Evolutionary conservation across 1,139 yeast genomes (phyloP).

Genomic region (Yamadazyma epiphylla): DNA sequence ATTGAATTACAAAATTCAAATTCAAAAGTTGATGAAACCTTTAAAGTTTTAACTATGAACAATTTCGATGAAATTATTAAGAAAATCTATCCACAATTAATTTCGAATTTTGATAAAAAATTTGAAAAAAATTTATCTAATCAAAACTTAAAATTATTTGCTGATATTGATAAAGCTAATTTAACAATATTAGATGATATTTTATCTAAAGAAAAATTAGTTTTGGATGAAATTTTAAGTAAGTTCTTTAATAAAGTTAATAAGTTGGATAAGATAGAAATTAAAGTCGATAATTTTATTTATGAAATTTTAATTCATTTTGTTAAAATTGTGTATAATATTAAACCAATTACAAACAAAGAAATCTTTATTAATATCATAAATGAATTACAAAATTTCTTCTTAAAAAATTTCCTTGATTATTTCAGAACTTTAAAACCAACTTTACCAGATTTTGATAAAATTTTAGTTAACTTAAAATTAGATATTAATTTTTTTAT

Average conservation of each 20-base stretch:
- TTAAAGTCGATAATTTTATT: constrained; percentile 37
- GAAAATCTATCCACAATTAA: constrained; percentile 29
- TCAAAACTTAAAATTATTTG: constrained; percentile 40
- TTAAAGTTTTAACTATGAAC: constrained; percentile 44
- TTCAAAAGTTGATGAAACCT: constrained; percentile 21
- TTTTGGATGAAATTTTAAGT: constrained; percentile 27
- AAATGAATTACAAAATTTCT: constrained; percentile 37
- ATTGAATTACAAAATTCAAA: constrained; percentile 22
- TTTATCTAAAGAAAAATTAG: constrained; percentile 33
- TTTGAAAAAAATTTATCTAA: constrained; percentile 34
- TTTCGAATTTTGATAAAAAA: constrained; percentile 30
- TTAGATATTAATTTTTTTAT: constrained; percentile 38
- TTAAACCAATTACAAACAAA: constrained; percentile 40
- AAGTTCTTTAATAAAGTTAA: constrained; percentile 23
- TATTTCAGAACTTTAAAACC: constrained; percentile 22
- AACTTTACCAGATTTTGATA: constrained; percentile 13
- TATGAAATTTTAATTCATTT: constrained; percentile 40
- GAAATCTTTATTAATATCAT: constrained; percentile 35
- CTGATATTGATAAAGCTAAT: constrained; percentile 43
- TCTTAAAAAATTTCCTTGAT: constrained; percentile 32
- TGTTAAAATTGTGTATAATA: constrained; percentile 37
- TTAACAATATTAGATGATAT: constrained; percentile 43
- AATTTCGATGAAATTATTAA: constrained; percentile 39
- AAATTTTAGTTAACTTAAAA: constrained; percentile 23
- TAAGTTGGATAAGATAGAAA: constrained; percentile 3